phyloP scores from a whole-genome alignment of 208 protist genomes.

The Balamuthia mandrillaris region DNA sequence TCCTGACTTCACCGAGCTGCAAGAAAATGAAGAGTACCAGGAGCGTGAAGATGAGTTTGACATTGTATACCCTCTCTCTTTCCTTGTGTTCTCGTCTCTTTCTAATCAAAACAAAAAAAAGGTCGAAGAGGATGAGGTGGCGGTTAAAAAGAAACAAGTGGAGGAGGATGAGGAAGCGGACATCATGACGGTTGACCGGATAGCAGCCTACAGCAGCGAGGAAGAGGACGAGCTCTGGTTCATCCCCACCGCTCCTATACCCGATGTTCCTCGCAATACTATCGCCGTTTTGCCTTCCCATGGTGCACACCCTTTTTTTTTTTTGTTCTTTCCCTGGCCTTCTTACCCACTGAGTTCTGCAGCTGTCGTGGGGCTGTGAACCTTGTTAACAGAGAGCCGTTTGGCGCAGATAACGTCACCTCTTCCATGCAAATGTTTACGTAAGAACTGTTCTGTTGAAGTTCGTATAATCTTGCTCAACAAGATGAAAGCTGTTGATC shows the following conservation, averaged over 20 bases:
- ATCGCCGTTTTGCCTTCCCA: no score
- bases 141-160: not conserved
- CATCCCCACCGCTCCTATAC: not conserved
- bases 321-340: no score
- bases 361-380: no score
- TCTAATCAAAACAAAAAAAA: not conserved
- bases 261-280: no score
- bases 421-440: no score
- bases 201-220: constrained; percentile 12
- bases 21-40: constrained; percentile 69
- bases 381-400: no score
- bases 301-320: no score
- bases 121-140: constrained; percentile 4
- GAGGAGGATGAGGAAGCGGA: constrained; percentile 1
- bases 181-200: constrained; percentile 20
- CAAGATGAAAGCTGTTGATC: no score
- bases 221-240: constrained; percentile 34
- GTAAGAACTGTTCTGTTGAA: no score
- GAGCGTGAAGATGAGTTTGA: constrained; percentile 70
- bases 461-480: no score
- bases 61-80: not conserved
- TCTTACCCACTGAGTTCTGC: no score
- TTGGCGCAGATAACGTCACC: no score
- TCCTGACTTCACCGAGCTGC: constrained; percentile 71
- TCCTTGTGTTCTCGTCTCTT: not conserved